A percentile compares a stretch with the other conserved stretches of the same genome.
Evolutionary conservation across 768 basidiomycete species (phyloP).

Genomic region (Mycena vitilis): DNA sequence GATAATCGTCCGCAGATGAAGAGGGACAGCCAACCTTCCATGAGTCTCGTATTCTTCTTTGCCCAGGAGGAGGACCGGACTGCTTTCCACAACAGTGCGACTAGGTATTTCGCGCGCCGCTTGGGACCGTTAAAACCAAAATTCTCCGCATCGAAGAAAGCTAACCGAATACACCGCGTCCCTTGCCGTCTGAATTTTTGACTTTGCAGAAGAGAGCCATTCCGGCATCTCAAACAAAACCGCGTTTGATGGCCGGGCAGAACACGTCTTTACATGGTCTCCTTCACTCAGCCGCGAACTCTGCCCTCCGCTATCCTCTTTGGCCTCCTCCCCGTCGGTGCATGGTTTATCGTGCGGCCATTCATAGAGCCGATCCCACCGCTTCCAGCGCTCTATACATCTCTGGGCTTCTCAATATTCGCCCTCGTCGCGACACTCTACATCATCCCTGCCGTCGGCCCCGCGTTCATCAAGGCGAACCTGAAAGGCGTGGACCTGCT

Average conservation of each 20-base stretch:
- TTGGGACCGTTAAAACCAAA: constrained; percentile 34
- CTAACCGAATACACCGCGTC: constrained; percentile 29
- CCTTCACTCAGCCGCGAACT: constrained; percentile 53
- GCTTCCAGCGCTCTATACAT: constrained; percentile 80
- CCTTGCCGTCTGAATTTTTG: constrained; percentile 31
- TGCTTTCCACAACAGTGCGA: constrained; percentile 81
- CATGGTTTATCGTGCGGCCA: constrained; percentile 80
- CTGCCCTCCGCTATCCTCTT: constrained; percentile 64
- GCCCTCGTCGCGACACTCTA: constrained; percentile 83
- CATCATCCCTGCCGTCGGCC: constrained; percentile 86
- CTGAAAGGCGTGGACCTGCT: constrained; percentile 89
- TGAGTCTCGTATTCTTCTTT: constrained; percentile 76
- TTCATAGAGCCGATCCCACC: constrained; percentile 76
- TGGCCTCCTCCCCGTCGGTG: constrained; percentile 68
- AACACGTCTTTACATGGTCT: neutral
- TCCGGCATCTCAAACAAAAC: constrained; percentile 7
- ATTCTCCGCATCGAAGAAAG: neutral
- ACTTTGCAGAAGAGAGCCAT: constrained; percentile 11
- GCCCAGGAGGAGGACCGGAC: constrained; percentile 84
- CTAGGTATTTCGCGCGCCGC: constrained; percentile 66
- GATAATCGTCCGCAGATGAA: neutral
- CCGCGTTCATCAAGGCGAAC: constrained; percentile 82
- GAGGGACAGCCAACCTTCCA: constrained; percentile 47
- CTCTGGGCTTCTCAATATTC: constrained; percentile 85
- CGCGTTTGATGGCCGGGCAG: constrained; percentile 2